phyloP scores from a whole-genome alignment of 768 basidiomycete species.

The Tricholoma terreum region DNA sequence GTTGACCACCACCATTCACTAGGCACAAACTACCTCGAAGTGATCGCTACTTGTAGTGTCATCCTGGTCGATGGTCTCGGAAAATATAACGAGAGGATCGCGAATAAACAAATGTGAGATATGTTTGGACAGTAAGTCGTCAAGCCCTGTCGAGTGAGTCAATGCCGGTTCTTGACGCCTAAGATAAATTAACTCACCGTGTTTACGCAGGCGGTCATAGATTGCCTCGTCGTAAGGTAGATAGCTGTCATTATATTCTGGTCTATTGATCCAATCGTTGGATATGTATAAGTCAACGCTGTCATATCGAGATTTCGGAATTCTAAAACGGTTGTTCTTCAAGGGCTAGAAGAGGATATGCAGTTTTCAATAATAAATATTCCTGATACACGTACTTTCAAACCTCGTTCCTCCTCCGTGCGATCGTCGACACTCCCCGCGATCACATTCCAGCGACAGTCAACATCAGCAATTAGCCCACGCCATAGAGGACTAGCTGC shows the following conservation, averaged over 20 bases:
- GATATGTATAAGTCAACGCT: slow-evolving; percentile 95
- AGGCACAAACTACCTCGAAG: slow-evolving; percentile 67
- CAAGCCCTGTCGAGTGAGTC: slow-evolving; percentile 57
- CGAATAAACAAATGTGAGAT: slow-evolving; percentile 96
- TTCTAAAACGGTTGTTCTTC: slow-evolving; percentile 66
- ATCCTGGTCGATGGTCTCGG: slow-evolving; percentile 91
- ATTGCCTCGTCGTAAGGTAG: slow-evolving; percentile 77
- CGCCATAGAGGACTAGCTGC: slow-evolving; percentile 95
- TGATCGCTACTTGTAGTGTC: slow-evolving; percentile 87
- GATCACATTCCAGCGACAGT: slow-evolving; percentile 98
- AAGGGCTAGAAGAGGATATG: slow-evolving; percentile 54
- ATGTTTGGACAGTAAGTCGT: slow-evolving; percentile 84
- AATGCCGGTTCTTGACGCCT: neutral
- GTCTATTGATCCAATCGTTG: slow-evolving; percentile 78
- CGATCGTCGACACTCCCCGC: slow-evolving; percentile 98
- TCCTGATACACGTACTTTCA: slow-evolving; percentile 51
- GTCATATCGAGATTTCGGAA: slow-evolving; percentile 97
- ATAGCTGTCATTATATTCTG: slow-evolving; percentile 90
- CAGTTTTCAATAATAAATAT: slow-evolving; percentile 1
- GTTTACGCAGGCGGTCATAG: slow-evolving; percentile 64
- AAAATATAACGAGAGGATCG: slow-evolving; percentile 93
- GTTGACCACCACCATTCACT: neutral
- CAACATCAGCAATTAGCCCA: slow-evolving; percentile 93
- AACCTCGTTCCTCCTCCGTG: slow-evolving; percentile 90
- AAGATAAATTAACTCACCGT: slow-evolving; percentile 52